These are phyloP conservation scores for Coniella lustricola DNA, from an alignment of 2,329 filamentous ascomycete genomes.

Conservation along the genomic window DNA sequence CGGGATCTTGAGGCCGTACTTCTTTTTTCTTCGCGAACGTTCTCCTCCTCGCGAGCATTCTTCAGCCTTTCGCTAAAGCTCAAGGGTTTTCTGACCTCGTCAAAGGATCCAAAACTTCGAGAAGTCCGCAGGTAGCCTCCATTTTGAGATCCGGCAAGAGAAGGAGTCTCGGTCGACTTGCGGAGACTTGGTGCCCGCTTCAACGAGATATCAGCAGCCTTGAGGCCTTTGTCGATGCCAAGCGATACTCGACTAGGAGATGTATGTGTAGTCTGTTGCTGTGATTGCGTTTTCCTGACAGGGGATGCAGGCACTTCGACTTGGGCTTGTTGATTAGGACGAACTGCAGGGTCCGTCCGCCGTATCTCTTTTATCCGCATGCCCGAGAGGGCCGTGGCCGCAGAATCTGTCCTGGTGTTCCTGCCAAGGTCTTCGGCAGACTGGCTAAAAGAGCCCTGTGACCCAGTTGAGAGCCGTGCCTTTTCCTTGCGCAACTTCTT, in stretches of 20 bases:
- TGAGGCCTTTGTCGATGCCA: slow-evolving; percentile 84
- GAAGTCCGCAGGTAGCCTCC: slow-evolving; percentile 40
- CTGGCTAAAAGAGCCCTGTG: slow-evolving; percentile 6
- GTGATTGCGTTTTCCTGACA: slow-evolving; percentile 53
- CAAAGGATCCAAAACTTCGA: slow-evolving; percentile 29
- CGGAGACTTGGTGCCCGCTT: slow-evolving; percentile 58
- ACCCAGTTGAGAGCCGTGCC: slow-evolving; percentile 21
- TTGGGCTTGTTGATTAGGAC: slow-evolving; percentile 17
- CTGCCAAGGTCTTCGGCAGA: slow-evolving; percentile 19
- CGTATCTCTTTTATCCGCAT: slow-evolving; percentile 15
- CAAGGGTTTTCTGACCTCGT: slow-evolving; percentile 32
- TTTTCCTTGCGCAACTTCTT: slow-evolving; percentile 74
- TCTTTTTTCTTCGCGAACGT: slow-evolving; percentile 41
- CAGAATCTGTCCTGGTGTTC: slow-evolving; percentile 11
- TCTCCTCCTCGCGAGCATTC: slow-evolving; percentile 55
- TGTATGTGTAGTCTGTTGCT: slow-evolving; percentile 43
- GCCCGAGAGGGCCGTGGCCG: slow-evolving; percentile 5
- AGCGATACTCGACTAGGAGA: slow-evolving; percentile 76
- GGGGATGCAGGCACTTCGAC: slow-evolving; percentile 73
- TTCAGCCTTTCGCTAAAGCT: slow-evolving; percentile 84
- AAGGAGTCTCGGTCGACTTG: slow-evolving; percentile 23
- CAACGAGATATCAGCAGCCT: slow-evolving; percentile 74
- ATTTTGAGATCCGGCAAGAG: slow-evolving; percentile 21
- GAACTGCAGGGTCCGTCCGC: slow-evolving; percentile 5
- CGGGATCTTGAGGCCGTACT: slow-evolving; percentile 46